Percentiles rank a stretch among this genome's conserved stretches.
These are phyloP conservation scores for Sugiyamaella mastotermitis DNA, from an alignment of 805 yeast genomes.

Conservation along the genomic window DNA sequence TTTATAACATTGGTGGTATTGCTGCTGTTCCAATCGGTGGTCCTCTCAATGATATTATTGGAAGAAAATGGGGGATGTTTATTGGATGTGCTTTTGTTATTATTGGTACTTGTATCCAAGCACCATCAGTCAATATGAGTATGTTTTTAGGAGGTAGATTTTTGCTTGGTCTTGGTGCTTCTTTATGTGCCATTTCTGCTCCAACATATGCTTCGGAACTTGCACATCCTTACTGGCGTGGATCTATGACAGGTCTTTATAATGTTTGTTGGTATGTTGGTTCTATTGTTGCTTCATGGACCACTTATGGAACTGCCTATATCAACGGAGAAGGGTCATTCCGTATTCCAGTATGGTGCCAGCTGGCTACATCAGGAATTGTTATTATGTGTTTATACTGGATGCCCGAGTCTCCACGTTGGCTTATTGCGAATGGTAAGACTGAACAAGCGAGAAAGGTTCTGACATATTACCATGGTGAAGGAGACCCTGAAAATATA, in stretches of 20 bases:
- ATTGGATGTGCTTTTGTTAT: constrained; percentile 32
- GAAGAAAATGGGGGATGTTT: constrained; percentile 55
- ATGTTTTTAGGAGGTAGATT: constrained; percentile 65
- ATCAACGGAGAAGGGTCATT: constrained; percentile 44
- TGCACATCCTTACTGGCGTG: constrained; percentile 59
- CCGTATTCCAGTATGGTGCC: constrained; percentile 73
- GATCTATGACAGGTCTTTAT: constrained; percentile 51
- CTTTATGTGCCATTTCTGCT: constrained; percentile 57
- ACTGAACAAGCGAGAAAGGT: constrained; percentile 51
- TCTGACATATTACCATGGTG: constrained; percentile 13
- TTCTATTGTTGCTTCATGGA: constrained; percentile 69
- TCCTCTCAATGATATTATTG: constrained; percentile 51
- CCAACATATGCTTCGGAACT: constrained; percentile 77
- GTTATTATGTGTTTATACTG: constrained; percentile 44
- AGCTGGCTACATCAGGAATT: constrained; percentile 53
- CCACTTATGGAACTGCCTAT: constrained; percentile 57
- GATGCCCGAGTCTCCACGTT: constrained; percentile 89
- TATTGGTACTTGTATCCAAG: constrained; percentile 52
- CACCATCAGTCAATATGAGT: constrained; percentile 41
- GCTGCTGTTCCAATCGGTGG: constrained; percentile 61
- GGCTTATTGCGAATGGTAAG: constrained; percentile 55
- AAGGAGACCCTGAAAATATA: constrained; percentile 6
- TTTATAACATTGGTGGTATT: constrained; percentile 52
- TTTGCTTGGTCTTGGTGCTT: constrained; percentile 65
- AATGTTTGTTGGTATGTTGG: constrained; percentile 67